These are phyloP conservation scores for Zizania latifolia DNA, from an alignment of 176 grass and related monocot genomes.

Conservation along the genomic window DNA sequence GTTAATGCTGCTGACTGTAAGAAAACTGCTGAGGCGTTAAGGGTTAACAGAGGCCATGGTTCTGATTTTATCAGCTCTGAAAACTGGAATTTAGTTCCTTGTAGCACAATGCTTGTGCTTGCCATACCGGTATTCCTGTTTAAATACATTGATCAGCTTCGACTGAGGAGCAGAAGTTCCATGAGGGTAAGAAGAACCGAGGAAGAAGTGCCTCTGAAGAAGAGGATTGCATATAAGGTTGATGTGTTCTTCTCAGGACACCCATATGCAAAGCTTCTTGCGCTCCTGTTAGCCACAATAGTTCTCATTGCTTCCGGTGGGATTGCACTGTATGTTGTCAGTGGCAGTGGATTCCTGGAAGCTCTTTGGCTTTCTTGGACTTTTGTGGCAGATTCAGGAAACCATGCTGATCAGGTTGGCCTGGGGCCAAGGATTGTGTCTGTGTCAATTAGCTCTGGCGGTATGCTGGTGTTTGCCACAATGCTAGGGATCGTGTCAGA, in stretches of 20 bases:
- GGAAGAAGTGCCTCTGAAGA: conserved; percentile 80
- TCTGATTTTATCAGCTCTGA: conserved; percentile 21
- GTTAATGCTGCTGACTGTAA: conserved; percentile 6
- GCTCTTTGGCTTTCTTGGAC: conserved; percentile 98
- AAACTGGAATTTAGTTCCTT: conserved; percentile 38
- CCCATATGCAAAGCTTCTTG: conserved; percentile 88
- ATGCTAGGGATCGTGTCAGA: conserved; percentile 99
- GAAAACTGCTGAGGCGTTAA: conserved; percentile 21
- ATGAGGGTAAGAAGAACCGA: conserved; percentile 25
- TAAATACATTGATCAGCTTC: conserved; percentile 58
- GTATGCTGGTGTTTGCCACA: conserved; percentile 95
- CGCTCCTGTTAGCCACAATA: conserved; percentile 70
- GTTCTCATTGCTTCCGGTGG: conserved; percentile 81
- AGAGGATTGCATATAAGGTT: conserved; percentile 83
- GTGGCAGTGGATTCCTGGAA: conserved; percentile 64
- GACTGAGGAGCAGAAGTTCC: conserved; percentile 16
- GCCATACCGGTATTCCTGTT: conserved; percentile 43
- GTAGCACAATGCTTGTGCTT: conserved; percentile 47
- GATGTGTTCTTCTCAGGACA: conserved; percentile 96
- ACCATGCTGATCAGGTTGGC: conserved; percentile 89
- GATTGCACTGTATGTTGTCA: conserved; percentile 68
- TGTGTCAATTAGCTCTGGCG: conserved; percentile 82
- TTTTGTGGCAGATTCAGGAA: conserved; percentile 98
- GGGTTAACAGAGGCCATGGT: conserved; percentile 7
- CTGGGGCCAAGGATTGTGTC: conserved; percentile 85